Base-by-base conservation (phyloP, 2,329 filamentous ascomycete species). In the Aspergillus awamori region DNA sequence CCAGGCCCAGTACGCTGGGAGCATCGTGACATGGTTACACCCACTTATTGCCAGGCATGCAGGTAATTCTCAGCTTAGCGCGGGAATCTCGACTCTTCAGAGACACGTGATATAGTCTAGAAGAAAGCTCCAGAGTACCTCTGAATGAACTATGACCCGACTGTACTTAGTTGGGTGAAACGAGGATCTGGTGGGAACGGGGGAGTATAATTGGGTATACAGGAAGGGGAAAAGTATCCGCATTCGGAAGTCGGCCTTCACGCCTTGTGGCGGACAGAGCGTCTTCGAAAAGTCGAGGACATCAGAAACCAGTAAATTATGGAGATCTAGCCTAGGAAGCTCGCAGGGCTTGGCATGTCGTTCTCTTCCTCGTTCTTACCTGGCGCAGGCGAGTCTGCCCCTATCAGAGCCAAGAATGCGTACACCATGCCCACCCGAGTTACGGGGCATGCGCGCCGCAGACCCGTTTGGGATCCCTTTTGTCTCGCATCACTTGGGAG, bases 281-380 rank as follows among this genome's bases (percentile, higher is more conserved):
- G 17, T 45, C 41, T 13, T 45, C 17, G 33, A 26, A 15, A 13
- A 11, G 13, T 39, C 39, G 5, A 28, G 30, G 30, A 26, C 26
- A 56, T 30, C n/a, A 36, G 33, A 36, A 36, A 13, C 11, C 33
- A 36, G 33, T 36, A 36, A 38, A 41, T n/a, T 8, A 28, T 56
- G 53, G 33, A 47, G 41, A 45, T 30, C 53, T 45, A 28, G 11
- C 8, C n/a, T 39, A 11, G 11, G 15, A 22, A 28, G 26, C 26
- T 20, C 26, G 47, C 26, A 22, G n/a, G 39, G 22, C 53, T 56
- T 56, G 53, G 53, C 53, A 56, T 47, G 30, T n/a, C 43, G 39
- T 24, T 26, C 26, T 56, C 43, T 30, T 45, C n/a, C 39, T 56
- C 39, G 30, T 56, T 56, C 39, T 47, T 56, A 39, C 20, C 39